phyloP scores from a whole-genome alignment of 495 filamentous ascomycete species.

The Gamarada debralockiae region DNA sequence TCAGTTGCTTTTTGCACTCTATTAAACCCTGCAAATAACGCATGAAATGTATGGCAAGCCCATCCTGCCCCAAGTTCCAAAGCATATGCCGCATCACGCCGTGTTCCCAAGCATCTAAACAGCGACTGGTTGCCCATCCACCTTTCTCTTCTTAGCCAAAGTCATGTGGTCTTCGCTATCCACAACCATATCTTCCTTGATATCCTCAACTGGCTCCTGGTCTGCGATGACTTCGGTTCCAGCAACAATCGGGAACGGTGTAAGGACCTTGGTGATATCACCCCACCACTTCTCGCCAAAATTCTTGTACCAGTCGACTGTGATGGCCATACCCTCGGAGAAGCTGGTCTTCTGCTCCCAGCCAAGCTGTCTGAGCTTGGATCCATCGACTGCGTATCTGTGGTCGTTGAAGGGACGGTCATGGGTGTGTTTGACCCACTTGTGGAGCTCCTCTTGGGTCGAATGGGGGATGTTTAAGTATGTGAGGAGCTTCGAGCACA shows the following conservation, averaged over 20 bases:
- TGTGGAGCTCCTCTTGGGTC: constrained; percentile 37
- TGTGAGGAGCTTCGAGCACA: constrained; percentile 55
- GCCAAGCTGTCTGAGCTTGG: constrained; percentile 59
- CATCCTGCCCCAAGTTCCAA: no score
- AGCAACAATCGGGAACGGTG: constrained; percentile 53
- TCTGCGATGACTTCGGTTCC: constrained; percentile 45
- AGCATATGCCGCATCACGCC: no score
- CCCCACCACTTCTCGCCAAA: constrained; percentile 69
- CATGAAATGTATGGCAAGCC: no score
- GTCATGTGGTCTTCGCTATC: constrained; percentile 20
- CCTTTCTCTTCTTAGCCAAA: constrained; percentile 24
- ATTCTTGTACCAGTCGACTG: constrained; percentile 65
- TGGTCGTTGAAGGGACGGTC: constrained; percentile 74
- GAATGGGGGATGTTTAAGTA: constrained; percentile 42
- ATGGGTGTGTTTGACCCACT: constrained; percentile 59
- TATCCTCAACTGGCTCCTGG: constrained; percentile 43
- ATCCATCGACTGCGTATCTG: constrained; percentile 63
- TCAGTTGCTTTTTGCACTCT: no score
- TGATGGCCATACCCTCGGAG: constrained; percentile 55
- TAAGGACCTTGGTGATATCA: constrained; percentile 61
- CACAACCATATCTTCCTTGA: constrained; percentile 23
- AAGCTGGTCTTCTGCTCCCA: constrained; percentile 64
- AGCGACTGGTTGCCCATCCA: constrained; percentile 7
- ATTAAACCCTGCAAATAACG: no score
- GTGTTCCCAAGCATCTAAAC: no score